Conservation (phyloP, 164 flowering plant genomes). For the Stephania japonica region DNA sequence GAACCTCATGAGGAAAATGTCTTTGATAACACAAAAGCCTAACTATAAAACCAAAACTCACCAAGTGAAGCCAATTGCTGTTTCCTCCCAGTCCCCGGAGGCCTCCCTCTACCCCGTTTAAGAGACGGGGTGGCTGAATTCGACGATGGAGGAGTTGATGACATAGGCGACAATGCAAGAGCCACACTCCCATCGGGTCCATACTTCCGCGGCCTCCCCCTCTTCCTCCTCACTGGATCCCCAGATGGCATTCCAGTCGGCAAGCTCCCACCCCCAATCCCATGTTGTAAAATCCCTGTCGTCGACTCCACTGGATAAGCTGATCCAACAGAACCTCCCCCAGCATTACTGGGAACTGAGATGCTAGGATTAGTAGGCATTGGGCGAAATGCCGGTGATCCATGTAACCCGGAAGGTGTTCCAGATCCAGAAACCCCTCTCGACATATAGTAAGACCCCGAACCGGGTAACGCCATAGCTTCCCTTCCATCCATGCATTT, state of each 20-base stretch:
- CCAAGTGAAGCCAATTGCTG: constrained; percentile 77
- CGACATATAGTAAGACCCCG: constrained; percentile 57
- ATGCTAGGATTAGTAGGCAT: constrained; percentile 30
- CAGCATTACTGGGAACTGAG: constrained; percentile 40
- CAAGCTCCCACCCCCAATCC: constrained; percentile 29
- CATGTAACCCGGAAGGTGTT: constrained; percentile 42
- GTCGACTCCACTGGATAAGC: constrained; percentile 44
- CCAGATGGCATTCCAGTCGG: constrained; percentile 28
- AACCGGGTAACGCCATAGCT: constrained; percentile 60
- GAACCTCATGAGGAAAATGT: background rate
- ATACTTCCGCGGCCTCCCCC: constrained; percentile 91
- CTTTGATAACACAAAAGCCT: too few species aligned
- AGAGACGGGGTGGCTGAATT: constrained; percentile 26
- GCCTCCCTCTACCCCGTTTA: constrained; percentile 90
- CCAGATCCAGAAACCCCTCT: constrained; percentile 56
- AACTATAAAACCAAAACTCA: constrained; percentile 20
- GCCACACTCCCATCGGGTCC: constrained; percentile 68
- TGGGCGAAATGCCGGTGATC: constrained; percentile 35
- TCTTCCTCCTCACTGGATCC: constrained; percentile 57
- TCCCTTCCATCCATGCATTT: constrained; percentile 96
- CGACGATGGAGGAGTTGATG: constrained; percentile 32
- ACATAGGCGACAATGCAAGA: constrained; percentile 48
- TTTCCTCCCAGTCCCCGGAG: constrained; percentile 82
- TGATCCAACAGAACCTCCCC: constrained; percentile 41
- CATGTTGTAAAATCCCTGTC: constrained; percentile 37